phyloP scores from a whole-genome alignment of 2,329 filamentous ascomycete genomes.

The Colletotrichum scovillei region DNA sequence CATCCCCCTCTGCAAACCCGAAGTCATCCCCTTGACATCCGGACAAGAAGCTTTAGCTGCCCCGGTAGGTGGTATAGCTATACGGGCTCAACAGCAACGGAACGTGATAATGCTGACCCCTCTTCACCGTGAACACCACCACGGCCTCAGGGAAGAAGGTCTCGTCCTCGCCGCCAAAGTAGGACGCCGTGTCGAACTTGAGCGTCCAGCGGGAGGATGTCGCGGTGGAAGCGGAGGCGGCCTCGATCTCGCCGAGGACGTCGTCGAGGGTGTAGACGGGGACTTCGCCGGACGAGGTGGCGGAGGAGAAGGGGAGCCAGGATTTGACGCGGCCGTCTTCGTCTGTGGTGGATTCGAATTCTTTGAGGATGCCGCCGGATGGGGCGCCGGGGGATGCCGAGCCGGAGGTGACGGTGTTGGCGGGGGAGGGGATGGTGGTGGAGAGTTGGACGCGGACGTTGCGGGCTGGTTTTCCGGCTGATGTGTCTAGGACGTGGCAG shows the following conservation, averaged over 20 bases:
- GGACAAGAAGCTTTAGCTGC: conserved; percentile 61
- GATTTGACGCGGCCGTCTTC: conserved; percentile 78
- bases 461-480: conserved; percentile 75
- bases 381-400: conserved; percentile 43
- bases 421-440: conserved; percentile 44
- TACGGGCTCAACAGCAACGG: conserved; percentile 82
- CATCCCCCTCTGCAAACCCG: too few species aligned
- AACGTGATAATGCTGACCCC: conserved; percentile 80
- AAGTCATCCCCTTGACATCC: background rate
- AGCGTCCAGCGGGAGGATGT: conserved; percentile 72
- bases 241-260: conserved; percentile 58
- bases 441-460: conserved; percentile 75
- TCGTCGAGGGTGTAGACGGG: conserved; percentile 69
- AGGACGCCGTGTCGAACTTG: conserved; percentile 77
- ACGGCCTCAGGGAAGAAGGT: conserved; percentile 72
- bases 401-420: conserved; percentile 3
- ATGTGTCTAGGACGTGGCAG: conserved; percentile 88
- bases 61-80: conserved; percentile 85
- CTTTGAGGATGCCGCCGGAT: conserved; percentile 51
- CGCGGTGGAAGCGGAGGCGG: conserved; percentile 42
- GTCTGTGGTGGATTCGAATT: conserved; percentile 78
- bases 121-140: conserved; percentile 63
- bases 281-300: conserved; percentile 63
- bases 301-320: conserved; percentile 72
- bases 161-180: conserved; percentile 74